Percentiles rank a stretch among this genome's conserved stretches.
These are phyloP conservation scores for Aspergillus sp. DNA, from an alignment of 2,329 filamentous ascomycete species.

Conservation along the genomic window DNA sequence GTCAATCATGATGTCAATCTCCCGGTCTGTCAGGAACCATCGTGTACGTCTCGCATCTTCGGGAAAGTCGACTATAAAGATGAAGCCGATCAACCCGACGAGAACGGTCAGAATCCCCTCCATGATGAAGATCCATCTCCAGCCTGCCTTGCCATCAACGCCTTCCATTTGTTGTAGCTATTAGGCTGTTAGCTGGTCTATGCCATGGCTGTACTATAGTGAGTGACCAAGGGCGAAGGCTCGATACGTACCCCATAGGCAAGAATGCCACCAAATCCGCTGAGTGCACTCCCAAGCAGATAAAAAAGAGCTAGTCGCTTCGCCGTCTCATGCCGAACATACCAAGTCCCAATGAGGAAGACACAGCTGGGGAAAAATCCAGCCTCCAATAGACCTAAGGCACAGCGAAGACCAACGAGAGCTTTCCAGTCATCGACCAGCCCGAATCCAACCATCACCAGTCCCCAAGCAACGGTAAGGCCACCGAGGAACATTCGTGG, in stretches of 20 bases:
- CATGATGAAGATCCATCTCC: conserved; percentile 11
- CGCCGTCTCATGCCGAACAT: conserved; percentile 3
- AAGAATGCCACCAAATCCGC: conserved; percentile 7
- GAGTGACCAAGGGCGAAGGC: neutral
- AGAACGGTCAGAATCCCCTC: conserved; percentile 5
- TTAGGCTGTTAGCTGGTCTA: neutral
- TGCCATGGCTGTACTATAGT: neutral
- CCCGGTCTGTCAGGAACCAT: conserved; percentile 5
- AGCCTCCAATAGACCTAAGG: conserved; percentile 41
- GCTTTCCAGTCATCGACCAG: conserved; percentile 36
- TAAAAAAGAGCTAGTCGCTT: conserved; percentile 7
- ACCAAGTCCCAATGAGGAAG: conserved; percentile 8
- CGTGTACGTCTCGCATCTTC: conserved; percentile 7
- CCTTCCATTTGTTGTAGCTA: conserved; percentile 9
- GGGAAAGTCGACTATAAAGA: conserved; percentile 10
- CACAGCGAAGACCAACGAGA: conserved; percentile 36
- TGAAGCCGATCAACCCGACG: conserved; percentile 1
- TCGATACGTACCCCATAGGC: conserved; percentile 5
- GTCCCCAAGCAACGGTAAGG: conserved; percentile 41
- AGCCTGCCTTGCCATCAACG: conserved; percentile 4
- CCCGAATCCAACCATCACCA: conserved; percentile 46
- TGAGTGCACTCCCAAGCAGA: conserved; percentile 4
- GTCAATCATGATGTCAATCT: conserved; percentile 13
- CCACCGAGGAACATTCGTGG: conserved; percentile 35
- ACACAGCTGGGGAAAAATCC: conserved; percentile 14